Conservation (phyloP, 106 monocot species). For the Amphibolis antarctica region DNA sequence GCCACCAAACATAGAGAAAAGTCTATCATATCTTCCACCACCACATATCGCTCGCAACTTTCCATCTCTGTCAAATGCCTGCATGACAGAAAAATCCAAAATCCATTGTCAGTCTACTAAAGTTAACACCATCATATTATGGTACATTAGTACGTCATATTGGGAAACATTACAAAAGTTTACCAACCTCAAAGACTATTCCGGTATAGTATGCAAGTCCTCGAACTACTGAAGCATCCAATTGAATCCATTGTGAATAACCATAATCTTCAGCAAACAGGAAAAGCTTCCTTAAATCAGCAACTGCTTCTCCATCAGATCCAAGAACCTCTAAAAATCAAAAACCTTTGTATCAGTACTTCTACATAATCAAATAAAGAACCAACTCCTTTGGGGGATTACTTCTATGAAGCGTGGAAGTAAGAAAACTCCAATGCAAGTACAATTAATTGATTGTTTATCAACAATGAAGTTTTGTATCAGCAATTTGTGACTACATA, state of each 20-base stretch:
- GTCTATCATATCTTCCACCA: conserved; percentile 83
- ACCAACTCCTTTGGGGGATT: background rate
- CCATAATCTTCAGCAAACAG: conserved; percentile 88
- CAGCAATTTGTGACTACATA: too few relatives aligned
- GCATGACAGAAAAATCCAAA: background rate
- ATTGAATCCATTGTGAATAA: conserved; percentile 82
- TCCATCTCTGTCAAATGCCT: conserved; percentile 97
- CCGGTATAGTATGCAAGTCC: conserved; percentile 99
- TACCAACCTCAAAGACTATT: conserved; percentile 90
- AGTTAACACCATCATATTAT: background rate
- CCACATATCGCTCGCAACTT: conserved; percentile 95
- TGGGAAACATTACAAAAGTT: background rate
- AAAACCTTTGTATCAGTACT: background rate
- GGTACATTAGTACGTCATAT: background rate
- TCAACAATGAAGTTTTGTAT: background rate
- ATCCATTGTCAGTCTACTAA: background rate
- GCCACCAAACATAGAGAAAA: conserved; percentile 89
- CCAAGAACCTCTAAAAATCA: conserved; percentile 60
- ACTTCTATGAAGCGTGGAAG: too few relatives aligned
- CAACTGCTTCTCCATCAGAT: conserved; percentile 74
- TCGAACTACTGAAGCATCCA: conserved; percentile 97
- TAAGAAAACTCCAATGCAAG: background rate
- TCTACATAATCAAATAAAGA: background rate
- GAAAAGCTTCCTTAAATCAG: conserved; percentile 83
- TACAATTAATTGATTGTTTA: too few relatives aligned